Evolutionary conservation across 305 asterid genomes (phyloP).

Genomic region (Euphrasia arctica): DNA sequence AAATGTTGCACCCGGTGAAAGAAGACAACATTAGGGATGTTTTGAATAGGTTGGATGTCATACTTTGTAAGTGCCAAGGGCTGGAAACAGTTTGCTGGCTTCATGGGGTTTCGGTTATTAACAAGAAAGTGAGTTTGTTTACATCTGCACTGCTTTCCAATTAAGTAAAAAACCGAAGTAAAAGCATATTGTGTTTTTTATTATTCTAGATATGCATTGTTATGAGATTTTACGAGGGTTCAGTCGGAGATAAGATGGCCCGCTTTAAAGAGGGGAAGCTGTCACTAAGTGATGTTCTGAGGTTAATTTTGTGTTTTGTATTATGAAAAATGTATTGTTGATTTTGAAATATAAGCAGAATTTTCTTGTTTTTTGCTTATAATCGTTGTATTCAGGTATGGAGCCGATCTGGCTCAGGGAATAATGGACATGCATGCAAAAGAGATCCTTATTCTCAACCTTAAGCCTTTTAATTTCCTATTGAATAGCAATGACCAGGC

Average conservation of each 20-base stretch:
- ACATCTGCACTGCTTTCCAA: neutral
- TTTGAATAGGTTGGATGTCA: constrained; percentile 49
- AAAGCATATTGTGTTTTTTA: constrained; percentile 18
- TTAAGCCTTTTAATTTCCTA: constrained; percentile 81
- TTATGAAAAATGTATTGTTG: constrained; percentile 11
- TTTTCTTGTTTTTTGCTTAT: neutral
- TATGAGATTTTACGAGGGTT: constrained; percentile 83
- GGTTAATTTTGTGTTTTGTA: constrained; percentile 41
- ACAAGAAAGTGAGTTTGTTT: constrained; percentile 56
- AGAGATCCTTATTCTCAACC: constrained; percentile 74
- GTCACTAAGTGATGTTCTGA: constrained; percentile 66
- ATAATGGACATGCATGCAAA: constrained; percentile 79
- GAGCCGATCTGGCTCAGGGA: constrained; percentile 85
- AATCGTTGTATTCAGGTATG: constrained; percentile 47
- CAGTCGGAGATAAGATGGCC: constrained; percentile 85
- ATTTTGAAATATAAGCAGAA: neutral
- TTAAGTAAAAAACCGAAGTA: neutral
- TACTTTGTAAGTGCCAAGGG: constrained; percentile 60
- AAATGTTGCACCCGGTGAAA: constrained; percentile 67
- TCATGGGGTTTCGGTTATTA: constrained; percentile 20
- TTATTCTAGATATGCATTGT: constrained; percentile 73
- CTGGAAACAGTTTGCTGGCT: constrained; percentile 60
- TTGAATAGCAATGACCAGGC: constrained; percentile 60
- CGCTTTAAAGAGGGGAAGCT: constrained; percentile 63
- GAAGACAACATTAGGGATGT: constrained; percentile 52